Conservation (phyloP, 2,329 filamentous ascomycete species). For the Colletotrichum melonis region DNA sequence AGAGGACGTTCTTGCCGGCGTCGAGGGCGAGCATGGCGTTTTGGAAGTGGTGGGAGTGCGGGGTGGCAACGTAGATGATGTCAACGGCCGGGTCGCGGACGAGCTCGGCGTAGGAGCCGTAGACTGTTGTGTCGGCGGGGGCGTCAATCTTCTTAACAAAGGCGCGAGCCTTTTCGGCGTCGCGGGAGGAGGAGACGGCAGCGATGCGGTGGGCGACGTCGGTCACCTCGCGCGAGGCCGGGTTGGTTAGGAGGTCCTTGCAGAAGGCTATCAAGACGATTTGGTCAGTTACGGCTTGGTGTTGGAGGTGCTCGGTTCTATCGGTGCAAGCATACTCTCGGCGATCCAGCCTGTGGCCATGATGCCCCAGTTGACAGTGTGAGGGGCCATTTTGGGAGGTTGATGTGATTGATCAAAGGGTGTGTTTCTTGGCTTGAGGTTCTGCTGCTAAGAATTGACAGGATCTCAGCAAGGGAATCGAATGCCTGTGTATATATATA, state of each 20-base stretch:
- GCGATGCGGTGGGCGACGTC: slow-evolving; percentile 83
- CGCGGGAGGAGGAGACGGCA: slow-evolving; percentile 84
- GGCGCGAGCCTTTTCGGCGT: slow-evolving; percentile 73
- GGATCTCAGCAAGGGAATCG: no score
- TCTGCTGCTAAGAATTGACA: not conserved
- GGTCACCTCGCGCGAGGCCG: slow-evolving; percentile 73
- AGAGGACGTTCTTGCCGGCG: slow-evolving; percentile 88
- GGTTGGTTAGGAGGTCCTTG: slow-evolving; percentile 82
- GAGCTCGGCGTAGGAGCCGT: slow-evolving; percentile 85
- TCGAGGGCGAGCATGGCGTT: slow-evolving; percentile 87
- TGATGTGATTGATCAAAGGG: not conserved
- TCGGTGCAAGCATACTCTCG: slow-evolving; percentile 56
- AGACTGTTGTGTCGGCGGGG: slow-evolving; percentile 75
- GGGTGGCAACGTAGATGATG: slow-evolving; percentile 89
- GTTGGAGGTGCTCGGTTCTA: not conserved
- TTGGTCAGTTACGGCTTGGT: not conserved
- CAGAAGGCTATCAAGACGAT: slow-evolving; percentile 66
- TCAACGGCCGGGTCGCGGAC: slow-evolving; percentile 83
- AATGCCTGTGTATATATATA: not conserved
- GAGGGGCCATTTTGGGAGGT: slow-evolving; percentile 54
- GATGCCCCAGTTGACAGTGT: slow-evolving; percentile 68
- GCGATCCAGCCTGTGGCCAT: slow-evolving; percentile 71
- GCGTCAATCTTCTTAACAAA: slow-evolving; percentile 80
- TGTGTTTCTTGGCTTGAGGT: not conserved
- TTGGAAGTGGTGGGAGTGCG: slow-evolving; percentile 93